Evolutionary conservation across 2,329 filamentous ascomycete genomes (phyloP), one percentile per base, ranked within the genome.

Genomic region (Stagonosporopsis chrysanthemi): DNA sequence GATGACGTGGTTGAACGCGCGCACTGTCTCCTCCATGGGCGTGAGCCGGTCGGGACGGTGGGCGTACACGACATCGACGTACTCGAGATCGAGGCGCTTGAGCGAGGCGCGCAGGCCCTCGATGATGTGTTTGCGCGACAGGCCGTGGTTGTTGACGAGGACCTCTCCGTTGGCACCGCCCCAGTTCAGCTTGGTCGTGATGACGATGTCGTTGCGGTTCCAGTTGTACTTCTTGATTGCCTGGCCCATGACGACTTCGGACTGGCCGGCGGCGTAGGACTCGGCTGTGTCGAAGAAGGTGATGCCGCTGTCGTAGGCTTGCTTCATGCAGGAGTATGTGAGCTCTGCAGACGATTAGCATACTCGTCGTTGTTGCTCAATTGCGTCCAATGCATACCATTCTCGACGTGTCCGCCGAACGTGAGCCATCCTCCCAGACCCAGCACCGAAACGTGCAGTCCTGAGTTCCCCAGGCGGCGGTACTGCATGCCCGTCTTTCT

Each of bases 381-480:
- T 40, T 24, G 19, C 38, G 15, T 22, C 26, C n/a, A 11, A 28
- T 39, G 78, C 31, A 1, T 24, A 87, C 87, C 85, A 72, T 86
- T 84, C 52, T 88, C 86, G 24, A 91, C 86, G 65, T 90, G 88
- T 24, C 88, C 89, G 53, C 90, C 90, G 42, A 71, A 71, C 2
- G 90, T 92, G 57, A 92, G 81, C 77, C 76, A 80, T 52, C 77
- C 77, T 49, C 79, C 90, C 6, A 92, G 80, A 9, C 87, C 88
- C 57, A 92, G 88, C 33, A 86, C 83, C 23, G 89, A 92, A 22
- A 92, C 88, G 73, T 91, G 86, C 24, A 92, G 82, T 46, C 90
- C 89, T 11, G 89, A 90, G 44, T 86, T 85, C 66, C 90, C 89
- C 9, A 91, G 83, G 76, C 86, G 86, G 66, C 89, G 86, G 76